These are phyloP conservation scores for Sherardia arvensis DNA, from an alignment of 257 asterid species.

Conservation along the genomic window DNA sequence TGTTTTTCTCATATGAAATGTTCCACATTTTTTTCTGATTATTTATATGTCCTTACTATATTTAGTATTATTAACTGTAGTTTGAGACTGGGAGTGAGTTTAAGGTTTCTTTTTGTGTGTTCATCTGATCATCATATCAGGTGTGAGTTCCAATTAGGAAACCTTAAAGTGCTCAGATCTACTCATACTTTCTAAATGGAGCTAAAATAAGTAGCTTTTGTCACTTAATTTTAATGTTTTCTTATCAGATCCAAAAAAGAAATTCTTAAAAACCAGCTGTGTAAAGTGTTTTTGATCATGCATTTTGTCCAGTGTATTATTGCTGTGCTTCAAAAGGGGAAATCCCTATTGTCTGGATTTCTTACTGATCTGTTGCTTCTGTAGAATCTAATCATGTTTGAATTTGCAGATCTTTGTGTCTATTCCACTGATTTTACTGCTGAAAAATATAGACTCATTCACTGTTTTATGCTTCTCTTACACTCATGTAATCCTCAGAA, in stretches of 20 bases:
- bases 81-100: not conserved
- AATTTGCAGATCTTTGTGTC: not conserved
- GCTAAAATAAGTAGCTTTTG: not conserved
- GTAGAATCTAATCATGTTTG: not conserved
- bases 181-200: not conserved
- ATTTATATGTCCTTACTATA: not conserved
- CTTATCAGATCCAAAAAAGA: not conserved
- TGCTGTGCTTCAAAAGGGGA: not conserved
- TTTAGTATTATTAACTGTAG: not conserved
- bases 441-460: too few species aligned
- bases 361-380: not conserved
- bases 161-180: not conserved
- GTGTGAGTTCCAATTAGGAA: not conserved
- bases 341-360: not conserved
- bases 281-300: not conserved
- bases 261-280: not conserved
- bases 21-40: not conserved
- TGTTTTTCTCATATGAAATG: not conserved
- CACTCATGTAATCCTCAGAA: too few species aligned
- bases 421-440: not conserved
- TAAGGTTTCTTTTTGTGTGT: not conserved
- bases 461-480: not conserved
- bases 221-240: not conserved
- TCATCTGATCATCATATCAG: not conserved
- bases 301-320: not conserved